Base-by-base conservation (phyloP, 1,284 basidiomycete species). In the Boletus semigastroideus region DNA sequence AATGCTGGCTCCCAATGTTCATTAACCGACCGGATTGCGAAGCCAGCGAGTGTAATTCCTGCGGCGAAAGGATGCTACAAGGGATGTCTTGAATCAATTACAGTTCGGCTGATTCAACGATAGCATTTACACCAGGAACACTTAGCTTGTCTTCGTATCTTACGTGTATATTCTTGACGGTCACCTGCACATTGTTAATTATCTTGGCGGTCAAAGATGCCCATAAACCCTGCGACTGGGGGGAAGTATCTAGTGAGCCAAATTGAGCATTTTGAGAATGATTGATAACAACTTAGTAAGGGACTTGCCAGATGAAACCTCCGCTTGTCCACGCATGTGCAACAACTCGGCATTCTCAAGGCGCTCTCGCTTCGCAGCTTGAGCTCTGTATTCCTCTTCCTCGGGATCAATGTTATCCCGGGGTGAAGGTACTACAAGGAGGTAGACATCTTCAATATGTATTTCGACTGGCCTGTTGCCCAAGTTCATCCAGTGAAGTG, bases 131-230 rank as follows among this genome's bases (percentile, higher is more conserved):
- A 31, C 91, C 92, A 22, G 95, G 95, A 34, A 94, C 93, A 58
- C 93, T 98, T 57, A 96, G 73, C 48, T 86, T 88, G 72, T 99
- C 97, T 72, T 99, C 97, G 64, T 99, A 99, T 45, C 97, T 89
- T 48, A 99, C 76, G 67, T 98, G 95, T 46, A 98, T 92, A 61
- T 96, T 94, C 73, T 90, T 92, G 54, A 99, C 86, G 16, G 93
- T 95, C 36, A 99, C 85, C 74, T 99, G 97, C 16, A 99, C 73
- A 67, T 99, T 99, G 72, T 99, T 97, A 60, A 99, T 83, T 55
- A 99, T 86, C 69, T 97, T 96, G 44, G 90, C 84, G 46, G 90
- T 85, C 54, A 99, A 77, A 17, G 94, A 94, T 44, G 90, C 82
- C 60, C 92, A 78, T 57, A 96, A 80, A 22, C 89, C 87, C 71